Base-by-base conservation (phyloP, 148 eudicot genomes). In the Suaeda aralocaspica region DNA sequence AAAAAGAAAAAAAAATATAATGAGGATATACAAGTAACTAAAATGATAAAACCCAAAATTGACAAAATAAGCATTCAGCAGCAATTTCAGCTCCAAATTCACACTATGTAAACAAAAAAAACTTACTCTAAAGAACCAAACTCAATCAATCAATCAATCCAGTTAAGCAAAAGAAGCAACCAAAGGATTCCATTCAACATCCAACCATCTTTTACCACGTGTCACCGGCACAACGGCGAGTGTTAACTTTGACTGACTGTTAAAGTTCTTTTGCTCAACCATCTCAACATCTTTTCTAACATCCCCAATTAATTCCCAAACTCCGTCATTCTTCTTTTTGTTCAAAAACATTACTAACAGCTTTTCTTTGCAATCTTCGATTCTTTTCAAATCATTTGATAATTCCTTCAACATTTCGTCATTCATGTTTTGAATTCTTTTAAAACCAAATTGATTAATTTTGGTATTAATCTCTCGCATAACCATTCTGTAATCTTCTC, bases 401-500 rank as follows among this genome's bases (percentile, higher is more conserved):
- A 90, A 76, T 63, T 80, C 77, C 21, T 28, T 29, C 71, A 65
- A 34, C 15, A 69, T 81, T 1, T 61, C 82, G 4, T 50, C 57
- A 14, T 66, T 77, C 68, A 88, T 63, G 42, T 71, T 68, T 0
- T 33, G 44, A 0, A 86, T 31, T 14, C 76, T 45, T 1, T 46
- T 74, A 0, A 45, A 22, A 11, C 72, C 44, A 6, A 82, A 62
- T 66, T 83, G 83, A 19, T 64, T 65, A 48, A 88, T 64, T 68
- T 79, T 65, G 0, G 26, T 11, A 21, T 10, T 26, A 13, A 88
- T 68, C 5, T 80, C 85, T 8, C 85, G 71, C 65, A 84, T 76
- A 9, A 76, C 73, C 36, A 80, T 58, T 5, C 96, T 72, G 64
- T 90, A 90, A 74, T 90, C 91, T 66, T 88, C 86, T 0, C 85